Evolutionary conservation across 2,329 filamentous ascomycete genomes (phyloP), one percentile per base, ranked within the genome.

Genomic region (Aspergillus quadricinctus): DNA sequence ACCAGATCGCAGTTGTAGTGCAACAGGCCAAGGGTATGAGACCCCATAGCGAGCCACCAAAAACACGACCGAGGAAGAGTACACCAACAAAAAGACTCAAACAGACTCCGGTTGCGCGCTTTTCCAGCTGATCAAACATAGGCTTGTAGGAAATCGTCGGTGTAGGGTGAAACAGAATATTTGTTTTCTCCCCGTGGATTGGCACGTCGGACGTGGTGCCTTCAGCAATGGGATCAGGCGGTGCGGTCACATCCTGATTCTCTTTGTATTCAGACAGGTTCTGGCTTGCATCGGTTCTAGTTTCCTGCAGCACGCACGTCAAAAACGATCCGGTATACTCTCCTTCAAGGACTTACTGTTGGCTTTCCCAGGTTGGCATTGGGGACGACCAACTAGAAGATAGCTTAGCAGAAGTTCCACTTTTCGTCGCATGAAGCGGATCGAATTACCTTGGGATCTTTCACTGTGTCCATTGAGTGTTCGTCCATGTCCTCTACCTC

Each of bases 181-280:
- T 97, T 3, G 94, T 97, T 81, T 94, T 97, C 71, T 97, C 93
- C 66, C 92, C 93, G 69, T 92, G 89, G 57, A 97, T 96, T 3
- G 94, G 94, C 1, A 97, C 92, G 73, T 97, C 94, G 27, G 90
- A 92, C 0, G 93, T 97, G 35, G 88, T 85, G 25, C 91, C 90
- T 56, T 87, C 82, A 17, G 87, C 86, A 21, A 96, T 80, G 0
- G 93, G 93, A 63, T 95, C 92, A 1, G 93, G 93, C 2, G 93
- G 93, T 0, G 93, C 90, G 0, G 91, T 96, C 56, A 96, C 80
- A 74, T 97, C 93, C 75, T 97, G 93, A 9, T 86, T 89, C 56
- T 88, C 70, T 61, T 88, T 89, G 73, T 97, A 97, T 61, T 96
- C 89, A 57, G 88, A 82, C 28, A 87, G 84, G 0, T 86, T 86